Percentiles rank a stretch among this genome's conserved stretches.
Conservation (phyloP, 495 filamentous ascomycete genomes). For the Cladorrhinum samala region DNA sequence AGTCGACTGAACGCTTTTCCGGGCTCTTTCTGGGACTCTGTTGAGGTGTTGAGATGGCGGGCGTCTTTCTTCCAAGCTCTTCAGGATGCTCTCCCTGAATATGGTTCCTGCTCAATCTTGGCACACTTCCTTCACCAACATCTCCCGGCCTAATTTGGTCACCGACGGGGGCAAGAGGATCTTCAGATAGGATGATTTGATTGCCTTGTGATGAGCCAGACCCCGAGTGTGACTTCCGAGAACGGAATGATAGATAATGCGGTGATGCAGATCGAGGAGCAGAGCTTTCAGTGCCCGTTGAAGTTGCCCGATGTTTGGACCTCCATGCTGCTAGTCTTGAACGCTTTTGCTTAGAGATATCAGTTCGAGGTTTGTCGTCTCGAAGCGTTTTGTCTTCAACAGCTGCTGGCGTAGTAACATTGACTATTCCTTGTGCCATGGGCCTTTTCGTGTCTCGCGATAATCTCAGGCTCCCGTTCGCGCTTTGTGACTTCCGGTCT, state of each 20-base stretch:
- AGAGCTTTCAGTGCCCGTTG: constrained; percentile 3
- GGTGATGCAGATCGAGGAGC: not conserved
- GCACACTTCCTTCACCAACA: not conserved
- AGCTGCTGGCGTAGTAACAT: not conserved
- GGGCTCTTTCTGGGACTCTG: not conserved
- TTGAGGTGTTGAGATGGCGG: not conserved
- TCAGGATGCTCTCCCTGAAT: not conserved
- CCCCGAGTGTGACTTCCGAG: not conserved
- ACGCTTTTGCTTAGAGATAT: constrained; percentile 8
- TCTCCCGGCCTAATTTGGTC: not conserved
- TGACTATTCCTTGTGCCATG: not conserved
- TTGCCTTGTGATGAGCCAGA: not conserved
- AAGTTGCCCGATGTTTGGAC: constrained; percentile 8
- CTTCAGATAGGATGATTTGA: not conserved
- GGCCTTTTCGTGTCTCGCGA: not conserved
- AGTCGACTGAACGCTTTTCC: not conserved
- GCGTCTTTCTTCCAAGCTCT: not conserved
- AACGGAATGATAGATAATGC: not conserved
- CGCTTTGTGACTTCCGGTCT: not conserved
- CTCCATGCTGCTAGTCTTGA: constrained; percentile 14
- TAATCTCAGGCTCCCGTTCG: not conserved
- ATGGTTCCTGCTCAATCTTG: not conserved
- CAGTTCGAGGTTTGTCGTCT: constrained; percentile 2
- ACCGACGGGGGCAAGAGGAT: not conserved
- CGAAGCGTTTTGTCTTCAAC: not conserved